Base-by-base conservation (phyloP, 1,284 basidiomycete species). In the Tylopilus orsonianus region DNA sequence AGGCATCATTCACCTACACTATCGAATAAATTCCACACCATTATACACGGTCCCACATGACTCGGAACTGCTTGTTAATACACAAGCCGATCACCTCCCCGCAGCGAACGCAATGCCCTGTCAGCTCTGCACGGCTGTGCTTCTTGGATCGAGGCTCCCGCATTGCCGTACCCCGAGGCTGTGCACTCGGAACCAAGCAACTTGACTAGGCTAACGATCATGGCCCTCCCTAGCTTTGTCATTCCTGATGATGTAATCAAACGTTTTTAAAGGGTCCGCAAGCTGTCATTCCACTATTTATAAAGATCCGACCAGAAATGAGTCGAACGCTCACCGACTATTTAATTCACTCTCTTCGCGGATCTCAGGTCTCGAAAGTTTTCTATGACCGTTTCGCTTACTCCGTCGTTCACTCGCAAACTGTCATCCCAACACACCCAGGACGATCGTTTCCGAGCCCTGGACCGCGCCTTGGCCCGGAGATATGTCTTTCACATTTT, bases 401-500 rank as follows among this genome's bases (percentile, higher is more conserved):
- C 66, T 13, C 1, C 53, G 2, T 10, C 40, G 12, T 49, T 60
- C n/a, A 18, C 49, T 35, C 57, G 36, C 55, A 69, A 66, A 48
- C 53, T 68, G 64, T 48, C 64, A 16, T 51, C 60, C 30, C 45
- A 62, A 0, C 45, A 37, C 2, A 45, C 22, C 13, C 57, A 56
- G 49, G 53, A 66, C 36, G 66, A 69, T 23, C 62, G 52, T 29
- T 66, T 63, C 29, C 66, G 66, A 8, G 65, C 64, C 29, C 43
- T 66, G 49, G 64, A 69, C 46, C 63, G 65, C 0, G 46, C 64
- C 44, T 43, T 66, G 54, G 67, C 64, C n/a, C 56, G 67, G 20
- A 58, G 61, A 65, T 66, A 68, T 33, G 53, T 66, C 22, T 18
- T 38, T 23, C 58, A 55, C 13, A 44, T 66, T 1, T 33, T 69